A percentile compares a stretch with the other conserved stretches of the same genome.
Evolutionary conservation across 805 yeast genomes (phyloP).

Genomic region (Candida coquimbonensis): DNA sequence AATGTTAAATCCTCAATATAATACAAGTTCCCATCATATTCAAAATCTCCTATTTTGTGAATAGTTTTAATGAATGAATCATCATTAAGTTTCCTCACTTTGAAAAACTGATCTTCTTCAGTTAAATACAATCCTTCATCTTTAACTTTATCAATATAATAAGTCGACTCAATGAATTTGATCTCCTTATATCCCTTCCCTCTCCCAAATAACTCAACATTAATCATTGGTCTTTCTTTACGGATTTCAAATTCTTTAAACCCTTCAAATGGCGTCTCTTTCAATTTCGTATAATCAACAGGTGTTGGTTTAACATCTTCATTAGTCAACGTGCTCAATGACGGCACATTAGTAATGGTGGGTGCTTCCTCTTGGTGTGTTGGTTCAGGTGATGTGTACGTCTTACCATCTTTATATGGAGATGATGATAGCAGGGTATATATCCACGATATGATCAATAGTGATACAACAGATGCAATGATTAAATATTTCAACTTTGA

Average conservation of each 20-base stretch:
- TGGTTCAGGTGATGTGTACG: background rate
- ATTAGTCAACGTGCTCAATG: background rate
- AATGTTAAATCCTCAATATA: slow-evolving; percentile 35
- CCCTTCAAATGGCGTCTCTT: background rate
- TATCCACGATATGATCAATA: slow-evolving; percentile 3
- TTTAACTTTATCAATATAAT: slow-evolving; percentile 16
- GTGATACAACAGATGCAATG: background rate
- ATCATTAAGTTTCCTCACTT: slow-evolving; percentile 28
- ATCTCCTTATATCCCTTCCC: slow-evolving; percentile 10
- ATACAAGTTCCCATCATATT: slow-evolving; percentile 33
- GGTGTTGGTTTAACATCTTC: background rate
- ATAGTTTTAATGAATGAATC: slow-evolving; percentile 12
- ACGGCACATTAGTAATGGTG: background rate
- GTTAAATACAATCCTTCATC: slow-evolving; percentile 41
- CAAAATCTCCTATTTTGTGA: slow-evolving; percentile 30
- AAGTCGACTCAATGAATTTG: slow-evolving; percentile 22
- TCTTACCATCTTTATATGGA: background rate
- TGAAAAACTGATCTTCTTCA: slow-evolving; percentile 13
- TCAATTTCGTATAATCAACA: background rate
- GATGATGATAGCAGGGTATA: slow-evolving; percentile 1
- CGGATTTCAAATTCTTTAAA: slow-evolving; percentile 7
- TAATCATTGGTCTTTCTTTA: slow-evolving; percentile 7
- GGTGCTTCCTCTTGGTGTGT: background rate
- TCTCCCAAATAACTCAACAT: background rate
- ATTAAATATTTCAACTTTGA: background rate